Percentiles rank a stretch among this genome's conserved stretches.
These are phyloP conservation scores for Penicillium sumatraense DNA, from an alignment of 2,329 filamentous ascomycete genomes.

Conservation along the genomic window DNA sequence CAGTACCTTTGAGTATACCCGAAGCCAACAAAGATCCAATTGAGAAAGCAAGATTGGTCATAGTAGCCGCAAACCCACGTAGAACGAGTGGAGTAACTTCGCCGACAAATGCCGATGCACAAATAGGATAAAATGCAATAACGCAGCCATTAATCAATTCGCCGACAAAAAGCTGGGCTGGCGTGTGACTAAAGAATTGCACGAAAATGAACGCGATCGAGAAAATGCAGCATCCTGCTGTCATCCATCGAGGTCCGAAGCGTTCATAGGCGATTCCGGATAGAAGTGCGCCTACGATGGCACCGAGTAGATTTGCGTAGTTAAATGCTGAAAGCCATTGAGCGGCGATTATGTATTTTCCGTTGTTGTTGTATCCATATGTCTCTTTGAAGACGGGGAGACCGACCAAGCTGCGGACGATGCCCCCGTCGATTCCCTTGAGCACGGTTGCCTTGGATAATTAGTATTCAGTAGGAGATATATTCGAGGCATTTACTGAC, in stretches of 20 bases:
- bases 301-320: conserved; percentile 32
- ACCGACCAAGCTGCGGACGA: conserved; percentile 32
- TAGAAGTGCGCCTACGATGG: conserved; percentile 29
- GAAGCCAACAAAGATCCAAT: conserved; percentile 39
- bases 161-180: conserved; percentile 62
- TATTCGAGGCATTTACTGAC: conserved; percentile 5
- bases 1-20: conserved; percentile 32
- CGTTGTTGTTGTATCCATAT: conserved; percentile 32
- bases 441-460: conserved; percentile 22
- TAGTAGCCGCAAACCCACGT: conserved; percentile 34
- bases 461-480: background rate
- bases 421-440: conserved; percentile 30
- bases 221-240: conserved; percentile 27
- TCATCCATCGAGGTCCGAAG: conserved; percentile 33
- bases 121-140: conserved; percentile 65
- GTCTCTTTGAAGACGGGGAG: conserved; percentile 32
- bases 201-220: conserved; percentile 61
- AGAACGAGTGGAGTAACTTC: conserved; percentile 37
- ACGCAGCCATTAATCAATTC: conserved; percentile 66
- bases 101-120: conserved; percentile 47
- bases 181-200: conserved; percentile 64
- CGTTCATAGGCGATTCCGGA: conserved; percentile 31
- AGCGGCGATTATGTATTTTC: conserved; percentile 29
- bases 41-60: conserved; percentile 37
- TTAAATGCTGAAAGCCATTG: conserved; percentile 34